Evolutionary conservation across 1,284 basidiomycete genomes (phyloP).

Genomic region (Phylloporus sp.): DNA sequence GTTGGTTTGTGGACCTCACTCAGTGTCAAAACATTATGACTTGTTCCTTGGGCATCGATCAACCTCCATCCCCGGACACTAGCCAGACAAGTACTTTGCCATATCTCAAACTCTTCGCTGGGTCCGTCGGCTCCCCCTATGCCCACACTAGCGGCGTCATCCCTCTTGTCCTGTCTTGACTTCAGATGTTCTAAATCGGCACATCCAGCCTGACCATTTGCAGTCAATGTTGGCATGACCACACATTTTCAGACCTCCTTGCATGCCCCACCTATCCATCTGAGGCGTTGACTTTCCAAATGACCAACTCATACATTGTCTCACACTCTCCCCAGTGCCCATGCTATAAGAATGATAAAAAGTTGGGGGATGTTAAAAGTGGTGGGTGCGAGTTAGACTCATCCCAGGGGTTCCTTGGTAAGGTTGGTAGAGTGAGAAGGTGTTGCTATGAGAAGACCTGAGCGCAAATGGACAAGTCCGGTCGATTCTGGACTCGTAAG

Average conservation of each 20-base stretch:
- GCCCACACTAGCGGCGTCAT: constrained; percentile 4
- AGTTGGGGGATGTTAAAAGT: too few species aligned
- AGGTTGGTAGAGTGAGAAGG: too few species aligned
- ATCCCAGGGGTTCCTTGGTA: too few species aligned
- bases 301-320: constrained; percentile 28
- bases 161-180: constrained; percentile 20
- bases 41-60: constrained; percentile 21
- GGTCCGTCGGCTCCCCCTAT: constrained; percentile 9
- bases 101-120: constrained; percentile 21
- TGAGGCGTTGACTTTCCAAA: constrained; percentile 23
- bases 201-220: too few species aligned
- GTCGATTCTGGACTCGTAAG: too few species aligned
- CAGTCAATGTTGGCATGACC: too few species aligned
- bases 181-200: constrained; percentile 22
- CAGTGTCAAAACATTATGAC: constrained; percentile 23
- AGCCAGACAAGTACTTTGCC: constrained; percentile 11
- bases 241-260: constrained; percentile 22
- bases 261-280: constrained; percentile 20
- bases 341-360: too few species aligned
- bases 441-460: too few species aligned
- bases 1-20: constrained; percentile 6
- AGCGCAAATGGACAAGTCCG: too few species aligned
- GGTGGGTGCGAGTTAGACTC: too few species aligned
- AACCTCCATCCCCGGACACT: not conserved
- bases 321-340: constrained; percentile 17